These are phyloP conservation scores for Fusarium sarcochroum DNA, from an alignment of 2,329 filamentous ascomycete species.

Conservation along the genomic window DNA sequence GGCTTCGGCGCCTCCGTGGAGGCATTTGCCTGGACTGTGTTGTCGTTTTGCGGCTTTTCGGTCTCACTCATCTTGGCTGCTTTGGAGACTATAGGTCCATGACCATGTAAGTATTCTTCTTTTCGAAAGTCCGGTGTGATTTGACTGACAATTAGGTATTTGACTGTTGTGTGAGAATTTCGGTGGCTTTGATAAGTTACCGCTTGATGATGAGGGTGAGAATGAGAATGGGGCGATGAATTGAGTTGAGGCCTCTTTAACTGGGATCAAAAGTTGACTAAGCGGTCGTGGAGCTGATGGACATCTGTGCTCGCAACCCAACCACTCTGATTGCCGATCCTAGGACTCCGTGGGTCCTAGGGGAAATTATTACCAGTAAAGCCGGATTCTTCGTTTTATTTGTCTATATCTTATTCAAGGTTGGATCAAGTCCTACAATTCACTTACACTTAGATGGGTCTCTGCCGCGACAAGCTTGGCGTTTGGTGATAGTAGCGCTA, in stretches of 20 bases:
- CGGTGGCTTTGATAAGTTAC: neutral
- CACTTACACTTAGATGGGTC: no score
- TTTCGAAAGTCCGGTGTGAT: neutral
- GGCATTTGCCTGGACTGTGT: no score
- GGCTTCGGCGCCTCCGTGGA: accelerated
- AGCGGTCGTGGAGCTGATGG: constrained; percentile 6
- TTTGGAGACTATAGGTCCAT: neutral
- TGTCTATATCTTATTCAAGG: neutral
- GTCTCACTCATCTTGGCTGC: neutral
- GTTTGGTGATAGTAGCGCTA: no score
- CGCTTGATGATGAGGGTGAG: no score
- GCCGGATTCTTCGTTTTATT: no score
- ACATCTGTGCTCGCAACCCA: neutral
- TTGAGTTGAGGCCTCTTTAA: neutral
- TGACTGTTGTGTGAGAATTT: neutral
- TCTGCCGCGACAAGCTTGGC: no score
- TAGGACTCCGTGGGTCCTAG: neutral
- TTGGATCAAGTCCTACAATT: no score
- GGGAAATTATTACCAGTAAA: neutral
- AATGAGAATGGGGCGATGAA: neutral
- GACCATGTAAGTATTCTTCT: neutral
- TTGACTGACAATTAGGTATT: neutral
- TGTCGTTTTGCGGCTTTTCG: neutral
- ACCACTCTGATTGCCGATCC: neutral
- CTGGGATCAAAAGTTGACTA: neutral